Evolutionary conservation across 75 land plant species (phyloP), one percentile per base, ranked within the genome.

Genomic region (Selaginella moellendorffii): DNA sequence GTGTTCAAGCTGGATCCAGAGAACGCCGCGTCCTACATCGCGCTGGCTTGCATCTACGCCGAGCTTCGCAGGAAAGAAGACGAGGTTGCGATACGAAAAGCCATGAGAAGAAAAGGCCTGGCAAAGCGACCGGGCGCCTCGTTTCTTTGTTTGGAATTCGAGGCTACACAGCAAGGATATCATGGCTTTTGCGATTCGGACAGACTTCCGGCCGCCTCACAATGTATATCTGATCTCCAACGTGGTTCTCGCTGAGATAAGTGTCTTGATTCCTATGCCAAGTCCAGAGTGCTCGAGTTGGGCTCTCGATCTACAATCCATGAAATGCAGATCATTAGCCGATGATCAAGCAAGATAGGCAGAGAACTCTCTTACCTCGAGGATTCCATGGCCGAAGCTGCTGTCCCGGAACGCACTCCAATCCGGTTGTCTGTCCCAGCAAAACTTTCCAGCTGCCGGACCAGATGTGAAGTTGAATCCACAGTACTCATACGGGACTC

Each of bases 341-440:
- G 10, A 36, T 5, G 10, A 36, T 14, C 5, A 5, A 14, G 10
- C 10, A 5, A 36, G 10, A 14, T 14, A 36, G 10, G 14, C 61
- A 53, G 8, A 51, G 19, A 14, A 53, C 10, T 20, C 26, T 1
- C 17, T 31, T 73, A 90, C 97, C 88, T 91, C 92, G 5, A 91
- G 77, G 60, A 87, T 87, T 31, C 97, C 97, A 81, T 91, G 97
- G 0, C 97, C 97, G 69, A 91, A 91, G 72, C 97, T 91, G 72
- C 81, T 78, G 23, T 91, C 97, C 66, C 97, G 77, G 46, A 73
- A 84, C 18, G 97, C 97, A 78, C 92, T 91, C 97, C 97, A 91
- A 54, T 87, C 93, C 29, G 97, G 97, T 62, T 91, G 92, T 22
- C 54, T 61, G 61, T 79, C 79, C 92, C 97, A 91, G 59, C 97